Conservation (phyloP, 2,329 filamentous ascomycete species). For the Trichoderma brevicompactum region DNA sequence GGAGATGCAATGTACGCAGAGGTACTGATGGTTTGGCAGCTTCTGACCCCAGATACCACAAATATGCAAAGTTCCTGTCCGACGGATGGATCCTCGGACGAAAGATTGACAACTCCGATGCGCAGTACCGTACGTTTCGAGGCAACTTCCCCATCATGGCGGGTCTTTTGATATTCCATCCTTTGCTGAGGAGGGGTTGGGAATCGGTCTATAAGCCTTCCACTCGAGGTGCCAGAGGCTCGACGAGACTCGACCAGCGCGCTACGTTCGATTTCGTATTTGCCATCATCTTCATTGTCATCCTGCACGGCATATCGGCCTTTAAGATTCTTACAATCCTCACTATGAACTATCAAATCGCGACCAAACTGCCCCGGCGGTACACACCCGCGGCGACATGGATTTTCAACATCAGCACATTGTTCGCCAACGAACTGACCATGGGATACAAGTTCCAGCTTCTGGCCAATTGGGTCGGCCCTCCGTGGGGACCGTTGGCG, state of each 20-base stretch:
- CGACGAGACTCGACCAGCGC: conserved; percentile 68
- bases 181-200: conserved; percentile 74
- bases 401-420: conserved; percentile 81
- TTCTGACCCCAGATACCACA: conserved; percentile 77
- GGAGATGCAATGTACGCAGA: conserved; percentile 31
- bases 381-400: conserved; percentile 80
- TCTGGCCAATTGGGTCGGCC: conserved; percentile 59
- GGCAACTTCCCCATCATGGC: conserved; percentile 82
- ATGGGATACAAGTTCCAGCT: conserved; percentile 74
- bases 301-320: conserved; percentile 82
- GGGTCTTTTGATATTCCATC: conserved; percentile 75
- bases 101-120: conserved; percentile 89
- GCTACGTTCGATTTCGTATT: conserved; percentile 83
- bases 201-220: conserved; percentile 56
- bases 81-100: conserved; percentile 91
- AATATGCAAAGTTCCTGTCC: conserved; percentile 71
- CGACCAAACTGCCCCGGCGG: conserved; percentile 69
- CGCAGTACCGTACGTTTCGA: conserved; percentile 85
- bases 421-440: conserved; percentile 89
- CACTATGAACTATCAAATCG: conserved; percentile 79
- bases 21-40: conserved; percentile 52
- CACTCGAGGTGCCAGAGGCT: conserved; percentile 47
- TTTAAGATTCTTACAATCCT: conserved; percentile 83
- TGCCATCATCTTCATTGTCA: conserved; percentile 75
- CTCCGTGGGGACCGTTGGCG: conserved; percentile 51